Evolutionary conservation across 176 grass and related monocot genomes (phyloP), one percentile per base, ranked within the genome.

Genomic region (Lolium multiflorum): DNA sequence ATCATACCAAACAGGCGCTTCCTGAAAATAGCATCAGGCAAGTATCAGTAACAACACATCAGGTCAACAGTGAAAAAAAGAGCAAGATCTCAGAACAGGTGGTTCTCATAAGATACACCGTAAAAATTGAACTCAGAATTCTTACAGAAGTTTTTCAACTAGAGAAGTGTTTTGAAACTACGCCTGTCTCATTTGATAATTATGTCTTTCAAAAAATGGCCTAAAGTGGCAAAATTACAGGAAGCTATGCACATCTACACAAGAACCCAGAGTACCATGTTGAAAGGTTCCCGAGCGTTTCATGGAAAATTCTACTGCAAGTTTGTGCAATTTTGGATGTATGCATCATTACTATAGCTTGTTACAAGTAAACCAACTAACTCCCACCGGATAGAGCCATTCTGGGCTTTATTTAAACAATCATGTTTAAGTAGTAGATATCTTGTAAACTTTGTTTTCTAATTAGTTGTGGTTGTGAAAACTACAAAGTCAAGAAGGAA

Each of bases 1-100:
- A 99, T 99, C 92, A 99, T 82, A 76, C 90, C 84, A 80, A 94
- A 99, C 50, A 99, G 87, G 67, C 97, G 94, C 80, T 94, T 99
- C 90, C 97, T 99, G 90, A 48, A 59, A 48, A 73, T 70, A 77
- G 37, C 31, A 83, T 54, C 7, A 75, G 1, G 6, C 11, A 73
- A 47, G 62, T 64, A 26, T 85, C 17, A 84, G 59, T 12, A 39
- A 77, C 47, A 2, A 26, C n/a, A 84, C 26, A 37, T 10, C 9
- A 48, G 17, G 43, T 12, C 44, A 77, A 75, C 21, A 68, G 28
- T 31, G 47, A 35, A 65, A 25, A n/a, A 67, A 50, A 65, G 24
- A 59, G 41, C 6, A 75, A 75, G 64, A 52, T 31, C 2, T 4
- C 26, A 80, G 25, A 75, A n/a, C 20, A 2, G 75, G 49, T 10